phyloP scores from a whole-genome alignment of 192 early-diverging fungal genomes.

The Fimicolochytrium jonesii region DNA sequence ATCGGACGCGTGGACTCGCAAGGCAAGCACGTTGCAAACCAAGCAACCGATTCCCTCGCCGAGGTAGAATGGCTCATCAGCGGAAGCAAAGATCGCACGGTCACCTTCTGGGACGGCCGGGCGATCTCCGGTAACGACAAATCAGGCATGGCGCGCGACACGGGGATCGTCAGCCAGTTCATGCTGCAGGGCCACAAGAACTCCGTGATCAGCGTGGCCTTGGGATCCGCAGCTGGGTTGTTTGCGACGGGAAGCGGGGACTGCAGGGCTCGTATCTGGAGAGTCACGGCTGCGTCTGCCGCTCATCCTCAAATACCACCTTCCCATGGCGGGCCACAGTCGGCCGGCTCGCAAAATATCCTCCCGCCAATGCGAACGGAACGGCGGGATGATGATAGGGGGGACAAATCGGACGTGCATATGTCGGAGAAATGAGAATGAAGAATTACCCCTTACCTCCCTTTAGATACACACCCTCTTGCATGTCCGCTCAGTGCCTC shows the following conservation, averaged over 20 bases:
- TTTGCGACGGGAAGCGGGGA: constrained; percentile 98
- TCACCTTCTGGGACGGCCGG: constrained; percentile 93
- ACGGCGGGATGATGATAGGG: constrained; percentile 15
- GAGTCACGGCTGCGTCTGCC: constrained; percentile 14
- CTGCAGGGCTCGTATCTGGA: constrained; percentile 86
- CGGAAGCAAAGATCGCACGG: constrained; percentile 85
- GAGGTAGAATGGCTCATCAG: constrained; percentile 90
- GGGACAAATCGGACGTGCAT: constrained; percentile 4
- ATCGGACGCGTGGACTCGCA: constrained; percentile 35
- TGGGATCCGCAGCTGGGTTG: constrained; percentile 72
- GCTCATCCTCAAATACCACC: not conserved
- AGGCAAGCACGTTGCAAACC: constrained; percentile 22
- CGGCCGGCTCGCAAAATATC: not conserved
- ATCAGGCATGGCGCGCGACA: constrained; percentile 37
- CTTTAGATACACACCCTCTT: too few relatives aligned
- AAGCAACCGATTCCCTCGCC: constrained; percentile 37
- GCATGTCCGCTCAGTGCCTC: too few relatives aligned
- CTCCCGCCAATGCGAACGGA: constrained; percentile 20
- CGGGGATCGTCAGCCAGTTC: constrained; percentile 30
- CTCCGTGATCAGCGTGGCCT: constrained; percentile 91
- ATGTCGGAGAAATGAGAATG: constrained; percentile 10
- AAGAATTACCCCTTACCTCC: too few relatives aligned
- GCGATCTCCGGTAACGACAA: constrained; percentile 56
- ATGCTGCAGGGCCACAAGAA: constrained; percentile 94
- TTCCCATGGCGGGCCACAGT: not conserved